Conservation (phyloP, 176 grass and related monocot species). For the Zea mays region Zm-B73-REFERENCE-NAM-5.0 NC_050100.1:80202501-80203000, state of each 20-base stretch:
- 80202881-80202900: neutral
- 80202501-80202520: too few species aligned
- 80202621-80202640: too few species aligned
- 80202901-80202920: neutral
- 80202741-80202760: neutral
- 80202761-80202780: neutral
- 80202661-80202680: neutral
- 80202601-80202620: too few species aligned
- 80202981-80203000: neutral
- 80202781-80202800: neutral
- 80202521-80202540: too few species aligned
- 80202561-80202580: too few species aligned
- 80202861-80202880: neutral
- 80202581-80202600: too few species aligned
- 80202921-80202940: neutral
- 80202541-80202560: too few species aligned
- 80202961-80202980: neutral
- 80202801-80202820: neutral
- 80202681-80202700: neutral
- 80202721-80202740: neutral
- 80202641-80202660: too few species aligned
- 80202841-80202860: neutral
- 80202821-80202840: neutral
- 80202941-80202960: neutral
- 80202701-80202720: neutral